Conservation (phyloP, 768 basidiomycete species). For the Pulveroboletus ravenelii region DNA sequence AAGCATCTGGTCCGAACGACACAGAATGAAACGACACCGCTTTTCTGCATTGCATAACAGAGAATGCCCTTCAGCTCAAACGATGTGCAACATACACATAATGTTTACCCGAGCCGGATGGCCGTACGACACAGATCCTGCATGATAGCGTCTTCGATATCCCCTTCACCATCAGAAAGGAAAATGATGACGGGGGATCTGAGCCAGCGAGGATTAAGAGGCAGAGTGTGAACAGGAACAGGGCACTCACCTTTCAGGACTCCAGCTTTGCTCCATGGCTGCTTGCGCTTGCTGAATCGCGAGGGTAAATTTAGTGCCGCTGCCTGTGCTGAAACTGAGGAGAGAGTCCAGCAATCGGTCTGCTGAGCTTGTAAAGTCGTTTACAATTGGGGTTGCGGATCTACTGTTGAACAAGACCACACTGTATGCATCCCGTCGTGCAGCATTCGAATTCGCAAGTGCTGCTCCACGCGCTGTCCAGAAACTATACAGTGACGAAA, state of each 20-base stretch:
- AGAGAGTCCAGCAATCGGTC: constrained; percentile 40
- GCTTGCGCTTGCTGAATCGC: constrained; percentile 36
- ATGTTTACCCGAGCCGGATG: constrained; percentile 39
- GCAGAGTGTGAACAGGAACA: neutral
- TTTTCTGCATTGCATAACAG: constrained; percentile 33
- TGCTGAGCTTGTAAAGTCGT: constrained; percentile 47
- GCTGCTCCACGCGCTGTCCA: constrained; percentile 50
- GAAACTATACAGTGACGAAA: constrained; percentile 50
- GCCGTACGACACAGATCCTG: constrained; percentile 41
- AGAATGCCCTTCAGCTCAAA: neutral
- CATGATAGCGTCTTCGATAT: constrained; percentile 34
- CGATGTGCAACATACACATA: rapidly evolving
- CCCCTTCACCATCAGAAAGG: constrained; percentile 45
- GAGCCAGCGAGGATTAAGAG: neutral
- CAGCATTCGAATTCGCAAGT: constrained; percentile 21
- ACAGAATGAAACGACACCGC: constrained; percentile 55
- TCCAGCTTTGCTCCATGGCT: constrained; percentile 46
- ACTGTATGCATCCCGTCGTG: constrained; percentile 47
- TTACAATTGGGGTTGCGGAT: constrained; percentile 27
- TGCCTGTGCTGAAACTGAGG: constrained; percentile 26
- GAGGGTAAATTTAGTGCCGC: constrained; percentile 41
- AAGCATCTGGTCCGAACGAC: constrained; percentile 42
- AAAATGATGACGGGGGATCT: constrained; percentile 37
- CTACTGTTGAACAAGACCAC: constrained; percentile 43
- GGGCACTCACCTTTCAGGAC: constrained; percentile 39